Base-by-base conservation (phyloP, 768 basidiomycete genomes). In the Russula virescens region DNA sequence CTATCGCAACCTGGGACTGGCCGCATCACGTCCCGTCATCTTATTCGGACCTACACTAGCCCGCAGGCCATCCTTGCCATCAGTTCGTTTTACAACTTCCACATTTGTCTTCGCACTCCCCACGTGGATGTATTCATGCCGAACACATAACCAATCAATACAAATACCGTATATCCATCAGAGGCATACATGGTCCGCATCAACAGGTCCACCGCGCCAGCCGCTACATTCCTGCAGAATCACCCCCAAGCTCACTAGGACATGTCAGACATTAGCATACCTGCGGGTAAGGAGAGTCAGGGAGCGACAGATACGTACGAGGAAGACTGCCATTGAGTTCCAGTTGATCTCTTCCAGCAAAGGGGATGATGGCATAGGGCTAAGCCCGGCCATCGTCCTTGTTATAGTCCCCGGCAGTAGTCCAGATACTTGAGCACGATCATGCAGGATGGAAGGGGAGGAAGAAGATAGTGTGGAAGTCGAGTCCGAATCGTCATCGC, bases 331-430 rank as follows among this genome's bases (percentile, higher is more conserved):
- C 11, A 98, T 74, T 0, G 88, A 83, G 66, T 98, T 94, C 62
- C 76, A 79, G 71, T 98, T 98, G 54, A 97, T 78, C 1, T 90
- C 91, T 26, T 89, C 85, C 13, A 97, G 75, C 28, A 98, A 74
- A 25, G 73, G 68, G 1, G 82, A 82, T 2, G 83, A 31, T 2
- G 70, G 64, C 45, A 66, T 69, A 23, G 71, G 56, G 38, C 61
- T 70, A 67, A 40, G 69, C 68, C 21, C 69, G 49, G 25, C 71
- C 70, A 48, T 72, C 67, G 54, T 54, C 58, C 28, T 68, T 66
- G 69, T 67, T 60, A 64, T 62, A 45, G 72, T 14, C 57, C 53
- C 18, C 23, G 61, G 34, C 53, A 65, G 63, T 42, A n/a, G n/a
- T 31, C 28, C 49, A 18, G 49, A 31, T 3, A 19, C 6, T 21